Evolutionary conservation across 805 yeast genomes (phyloP).

Genomic region (Yamadazyma sp.): DNA sequence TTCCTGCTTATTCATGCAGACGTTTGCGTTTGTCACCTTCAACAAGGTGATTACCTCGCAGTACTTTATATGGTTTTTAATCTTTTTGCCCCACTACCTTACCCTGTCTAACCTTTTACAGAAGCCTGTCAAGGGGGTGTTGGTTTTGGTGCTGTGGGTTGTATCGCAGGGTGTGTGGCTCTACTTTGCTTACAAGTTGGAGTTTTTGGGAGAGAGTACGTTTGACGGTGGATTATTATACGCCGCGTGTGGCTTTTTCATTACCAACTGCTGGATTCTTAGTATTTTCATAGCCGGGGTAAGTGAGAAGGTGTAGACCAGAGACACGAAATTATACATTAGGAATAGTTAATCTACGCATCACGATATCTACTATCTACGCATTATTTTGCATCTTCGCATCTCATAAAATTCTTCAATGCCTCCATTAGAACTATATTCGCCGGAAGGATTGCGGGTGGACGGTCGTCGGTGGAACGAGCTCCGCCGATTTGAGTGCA

Average conservation of each 20-base stretch:
- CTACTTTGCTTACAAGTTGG: conserved; percentile 71
- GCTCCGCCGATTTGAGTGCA: conserved; percentile 75
- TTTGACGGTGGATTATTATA: conserved; percentile 59
- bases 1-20: conserved; percentile 39
- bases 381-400: no score
- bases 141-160: conserved; percentile 60
- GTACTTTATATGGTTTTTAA: conserved; percentile 92
- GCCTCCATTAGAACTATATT: conserved; percentile 79
- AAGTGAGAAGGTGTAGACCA: conserved; percentile 1
- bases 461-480: conserved; percentile 98
- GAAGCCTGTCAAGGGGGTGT: conserved; percentile 35
- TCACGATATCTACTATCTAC: no score
- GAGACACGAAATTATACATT: no score
- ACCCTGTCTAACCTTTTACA: conserved; percentile 39
- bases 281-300: conserved; percentile 50
- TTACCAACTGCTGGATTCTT: conserved; percentile 59
- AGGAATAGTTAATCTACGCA: no score
- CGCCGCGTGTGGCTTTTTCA: conserved; percentile 58
- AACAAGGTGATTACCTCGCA: conserved; percentile 82
- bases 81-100: conserved; percentile 74
- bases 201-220: conserved; percentile 69
- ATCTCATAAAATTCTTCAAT: conserved; percentile 32
- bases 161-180: conserved; percentile 77
- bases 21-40: conserved; percentile 44
- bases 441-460: conserved; percentile 90